Percentiles rank a stretch among this genome's conserved stretches.
phyloP scores from a whole-genome alignment of 805 yeast species.

The Hanseniaspora pseudoguilliermondii region DNA sequence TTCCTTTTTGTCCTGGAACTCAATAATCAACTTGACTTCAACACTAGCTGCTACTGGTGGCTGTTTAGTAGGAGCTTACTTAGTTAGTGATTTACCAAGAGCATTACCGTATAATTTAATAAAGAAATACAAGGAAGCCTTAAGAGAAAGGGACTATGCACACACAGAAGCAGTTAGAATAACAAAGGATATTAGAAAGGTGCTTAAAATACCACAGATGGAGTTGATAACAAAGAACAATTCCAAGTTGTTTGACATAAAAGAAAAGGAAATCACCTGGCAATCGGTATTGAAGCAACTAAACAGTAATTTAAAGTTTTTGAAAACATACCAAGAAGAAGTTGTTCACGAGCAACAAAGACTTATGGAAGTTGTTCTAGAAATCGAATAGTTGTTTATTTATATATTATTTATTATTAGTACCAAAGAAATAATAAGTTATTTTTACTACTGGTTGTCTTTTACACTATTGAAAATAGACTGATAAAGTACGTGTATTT shows the following conservation, averaged over 20 bases:
- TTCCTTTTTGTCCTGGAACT: slow-evolving; percentile 26
- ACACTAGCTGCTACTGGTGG: slow-evolving; percentile 43
- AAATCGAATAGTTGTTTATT: background rate
- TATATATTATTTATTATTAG: background rate
- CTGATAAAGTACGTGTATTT: no score
- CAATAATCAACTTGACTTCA: slow-evolving; percentile 36
- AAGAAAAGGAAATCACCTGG: slow-evolving; percentile 23
- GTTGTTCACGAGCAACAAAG: slow-evolving; percentile 15
- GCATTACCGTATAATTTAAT: slow-evolving; percentile 81
- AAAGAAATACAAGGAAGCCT: slow-evolving; percentile 48
- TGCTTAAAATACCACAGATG: slow-evolving; percentile 66
- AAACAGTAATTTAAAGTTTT: slow-evolving; percentile 20
- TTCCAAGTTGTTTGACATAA: slow-evolving; percentile 15
- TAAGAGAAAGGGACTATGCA: slow-evolving; percentile 60
- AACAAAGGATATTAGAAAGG: slow-evolving; percentile 69
- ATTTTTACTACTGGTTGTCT: no score
- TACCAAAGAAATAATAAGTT: background rate
- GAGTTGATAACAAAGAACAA: slow-evolving; percentile 46
- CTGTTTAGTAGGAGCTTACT: slow-evolving; percentile 45
- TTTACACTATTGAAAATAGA: no score
- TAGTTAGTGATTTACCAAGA: slow-evolving; percentile 71
- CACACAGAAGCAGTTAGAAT: slow-evolving; percentile 67
- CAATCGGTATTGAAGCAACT: slow-evolving; percentile 15
- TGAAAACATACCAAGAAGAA: slow-evolving; percentile 21
- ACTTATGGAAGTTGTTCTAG: slow-evolving; percentile 6